A percentile compares a stretch with the other conserved stretches of the same genome.
Conservation (phyloP, 2,329 filamentous ascomycete species). For the Stachybotrys echinatus region DNA sequence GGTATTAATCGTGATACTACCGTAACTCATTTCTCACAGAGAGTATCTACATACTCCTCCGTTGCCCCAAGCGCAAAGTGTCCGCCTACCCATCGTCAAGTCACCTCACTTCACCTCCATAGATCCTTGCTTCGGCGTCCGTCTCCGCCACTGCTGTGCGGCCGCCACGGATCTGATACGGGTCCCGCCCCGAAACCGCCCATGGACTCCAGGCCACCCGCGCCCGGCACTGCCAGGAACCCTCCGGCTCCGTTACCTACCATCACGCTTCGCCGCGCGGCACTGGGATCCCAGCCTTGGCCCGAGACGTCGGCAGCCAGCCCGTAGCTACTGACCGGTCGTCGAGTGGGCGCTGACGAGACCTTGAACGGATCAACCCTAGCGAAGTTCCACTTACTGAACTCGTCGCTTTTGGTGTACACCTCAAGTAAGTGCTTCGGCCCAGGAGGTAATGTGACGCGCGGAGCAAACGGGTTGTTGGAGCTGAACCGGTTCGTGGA, state of each 20-base stretch:
- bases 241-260: constrained; percentile 45
- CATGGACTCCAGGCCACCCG: constrained; percentile 1
- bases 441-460: constrained; percentile 21
- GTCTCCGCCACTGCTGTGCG: constrained; percentile 35
- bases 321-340: constrained; percentile 53
- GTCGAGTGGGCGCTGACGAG: constrained; percentile 19
- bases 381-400: constrained; percentile 54
- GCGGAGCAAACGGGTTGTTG: constrained; percentile 52
- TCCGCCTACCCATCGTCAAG: not conserved
- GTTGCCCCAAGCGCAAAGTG: too few species aligned
- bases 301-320: constrained; percentile 46
- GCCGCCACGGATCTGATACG: constrained; percentile 19
- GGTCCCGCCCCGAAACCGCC: constrained; percentile 1
- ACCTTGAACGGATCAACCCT: constrained; percentile 33
- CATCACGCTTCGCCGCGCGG: constrained; percentile 49
- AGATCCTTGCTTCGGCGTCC: constrained; percentile 33
- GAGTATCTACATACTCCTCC: not conserved
- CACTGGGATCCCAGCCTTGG: constrained; percentile 44
- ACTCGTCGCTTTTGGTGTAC: constrained; percentile 55
- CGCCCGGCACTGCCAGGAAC: constrained; percentile 46
- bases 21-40: not conserved
- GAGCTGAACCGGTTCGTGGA: constrained; percentile 47
- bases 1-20: not conserved
- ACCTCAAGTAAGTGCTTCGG: constrained; percentile 52
- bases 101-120: constrained; percentile 28